Conservation (phyloP, 2,329 filamentous ascomycete genomes). For the Fusarium phyllophilum region DNA sequence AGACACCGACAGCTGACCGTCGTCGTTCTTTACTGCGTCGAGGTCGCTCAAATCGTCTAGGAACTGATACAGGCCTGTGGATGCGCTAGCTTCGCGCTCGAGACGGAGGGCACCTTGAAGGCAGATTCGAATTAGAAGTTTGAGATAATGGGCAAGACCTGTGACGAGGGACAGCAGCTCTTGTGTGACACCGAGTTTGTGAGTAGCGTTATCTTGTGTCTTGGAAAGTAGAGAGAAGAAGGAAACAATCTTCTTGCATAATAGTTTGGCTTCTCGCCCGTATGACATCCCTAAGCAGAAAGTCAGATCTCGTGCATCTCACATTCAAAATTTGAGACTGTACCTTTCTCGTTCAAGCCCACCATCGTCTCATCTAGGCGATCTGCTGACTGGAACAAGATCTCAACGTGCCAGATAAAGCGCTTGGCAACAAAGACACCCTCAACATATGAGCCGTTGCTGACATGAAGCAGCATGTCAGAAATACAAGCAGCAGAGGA, state of each 20-base stretch:
- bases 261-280: constrained; percentile 92
- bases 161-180: constrained; percentile 98
- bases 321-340: constrained; percentile 39
- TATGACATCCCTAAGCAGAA: constrained; percentile 78
- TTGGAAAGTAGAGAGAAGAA: constrained; percentile 97
- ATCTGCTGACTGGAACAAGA: constrained; percentile 90
- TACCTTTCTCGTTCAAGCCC: constrained; percentile 78
- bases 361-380: constrained; percentile 80
- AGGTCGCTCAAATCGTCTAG: constrained; percentile 85
- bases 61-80: constrained; percentile 83
- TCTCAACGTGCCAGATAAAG: constrained; percentile 95
- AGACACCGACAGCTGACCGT: constrained; percentile 73
- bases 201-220: constrained; percentile 88
- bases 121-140: constrained; percentile 96
- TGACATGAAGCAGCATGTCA: constrained; percentile 98
- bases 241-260: constrained; percentile 99
- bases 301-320: constrained; percentile 21
- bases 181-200: constrained; percentile 95
- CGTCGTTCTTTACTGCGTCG: constrained; percentile 79
- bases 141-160: constrained; percentile 95
- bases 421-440: constrained; percentile 94
- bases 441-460: constrained; percentile 95
- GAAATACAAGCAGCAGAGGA: constrained; percentile 98
- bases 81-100: constrained; percentile 81
- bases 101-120: constrained; percentile 92